Conservation (phyloP, 371 early-diverging fungal species). For the Dichotomocladium elegans region DNA sequence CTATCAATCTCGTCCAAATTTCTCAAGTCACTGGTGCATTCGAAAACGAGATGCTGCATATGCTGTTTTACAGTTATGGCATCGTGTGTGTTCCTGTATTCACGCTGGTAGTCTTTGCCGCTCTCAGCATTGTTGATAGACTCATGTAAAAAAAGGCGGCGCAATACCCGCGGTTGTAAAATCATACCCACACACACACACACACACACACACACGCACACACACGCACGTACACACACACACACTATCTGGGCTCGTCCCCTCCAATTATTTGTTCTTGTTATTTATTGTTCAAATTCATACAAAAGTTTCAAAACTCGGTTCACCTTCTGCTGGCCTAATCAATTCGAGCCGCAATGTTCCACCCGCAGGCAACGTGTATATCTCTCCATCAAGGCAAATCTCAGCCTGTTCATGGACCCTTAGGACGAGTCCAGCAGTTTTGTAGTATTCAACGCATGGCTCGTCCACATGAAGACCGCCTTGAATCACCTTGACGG, state of each 20-base stretch:
- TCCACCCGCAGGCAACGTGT: slow-evolving; percentile 22
- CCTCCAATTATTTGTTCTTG: too few species aligned
- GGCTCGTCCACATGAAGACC: slow-evolving; percentile 31
- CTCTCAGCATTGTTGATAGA: slow-evolving; percentile 29
- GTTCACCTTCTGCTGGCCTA: slow-evolving; percentile 18
- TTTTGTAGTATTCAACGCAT: slow-evolving; percentile 38
- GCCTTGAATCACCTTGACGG: slow-evolving; percentile 28
- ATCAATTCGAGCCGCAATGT: slow-evolving; percentile 24
- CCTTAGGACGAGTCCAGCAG: slow-evolving; percentile 25
- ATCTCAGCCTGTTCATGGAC: slow-evolving; percentile 33
- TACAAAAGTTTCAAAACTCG: slow-evolving; percentile 14
- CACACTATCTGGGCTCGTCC: background rate
- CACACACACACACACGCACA: background rate
- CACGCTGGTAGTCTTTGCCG: slow-evolving; percentile 32
- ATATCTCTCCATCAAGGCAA: slow-evolving; percentile 47
- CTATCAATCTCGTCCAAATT: slow-evolving; percentile 56
- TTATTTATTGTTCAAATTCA: too few species aligned
- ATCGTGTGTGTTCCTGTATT: slow-evolving; percentile 51
- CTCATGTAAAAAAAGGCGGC: slow-evolving; percentile 15
- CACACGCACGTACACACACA: background rate
- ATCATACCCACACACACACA: background rate
- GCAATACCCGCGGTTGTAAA: background rate
- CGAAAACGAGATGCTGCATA: slow-evolving; percentile 53
- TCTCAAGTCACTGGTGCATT: slow-evolving; percentile 50
- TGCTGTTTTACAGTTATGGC: slow-evolving; percentile 61